Percentiles rank a stretch among this genome's conserved stretches.
phyloP scores from a whole-genome alignment of 2,329 filamentous ascomycete species.

The Fusarium continuum region DNA sequence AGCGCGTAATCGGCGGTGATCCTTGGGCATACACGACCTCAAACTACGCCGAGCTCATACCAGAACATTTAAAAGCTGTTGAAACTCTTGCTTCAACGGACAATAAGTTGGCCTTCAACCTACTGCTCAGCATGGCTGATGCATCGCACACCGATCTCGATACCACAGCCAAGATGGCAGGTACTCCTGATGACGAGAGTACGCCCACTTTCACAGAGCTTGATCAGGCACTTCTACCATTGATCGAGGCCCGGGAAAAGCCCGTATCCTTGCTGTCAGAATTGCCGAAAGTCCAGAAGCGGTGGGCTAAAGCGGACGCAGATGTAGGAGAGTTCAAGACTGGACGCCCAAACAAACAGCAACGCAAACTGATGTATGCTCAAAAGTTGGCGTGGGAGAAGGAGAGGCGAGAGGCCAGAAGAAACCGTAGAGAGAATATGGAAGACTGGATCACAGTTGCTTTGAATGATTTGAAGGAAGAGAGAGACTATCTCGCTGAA shows the following conservation, averaged over 20 bases:
- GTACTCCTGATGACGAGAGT: background rate
- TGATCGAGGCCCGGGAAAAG: background rate
- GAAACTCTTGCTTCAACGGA: fast-evolving
- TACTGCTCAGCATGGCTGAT: background rate
- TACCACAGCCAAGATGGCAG: background rate
- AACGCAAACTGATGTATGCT: background rate
- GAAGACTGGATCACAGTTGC: background rate
- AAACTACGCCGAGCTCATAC: background rate
- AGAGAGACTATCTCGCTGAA: background rate
- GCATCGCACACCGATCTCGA: background rate
- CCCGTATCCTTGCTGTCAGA: background rate
- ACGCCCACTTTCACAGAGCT: background rate
- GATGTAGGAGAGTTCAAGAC: background rate
- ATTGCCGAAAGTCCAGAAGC: too few species aligned
- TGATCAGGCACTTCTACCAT: background rate
- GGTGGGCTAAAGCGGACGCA: background rate
- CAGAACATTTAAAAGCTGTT: fast-evolving
- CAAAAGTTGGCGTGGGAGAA: background rate
- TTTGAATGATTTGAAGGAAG: background rate
- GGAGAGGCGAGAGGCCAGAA: background rate
- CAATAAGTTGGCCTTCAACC: background rate
- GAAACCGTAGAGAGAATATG: background rate
- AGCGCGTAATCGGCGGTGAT: fast-evolving
- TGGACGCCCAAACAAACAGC: background rate
- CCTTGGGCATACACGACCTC: background rate